Conservation (phyloP, 345 rosid genomes). For the Camelina sativa region DNA sequence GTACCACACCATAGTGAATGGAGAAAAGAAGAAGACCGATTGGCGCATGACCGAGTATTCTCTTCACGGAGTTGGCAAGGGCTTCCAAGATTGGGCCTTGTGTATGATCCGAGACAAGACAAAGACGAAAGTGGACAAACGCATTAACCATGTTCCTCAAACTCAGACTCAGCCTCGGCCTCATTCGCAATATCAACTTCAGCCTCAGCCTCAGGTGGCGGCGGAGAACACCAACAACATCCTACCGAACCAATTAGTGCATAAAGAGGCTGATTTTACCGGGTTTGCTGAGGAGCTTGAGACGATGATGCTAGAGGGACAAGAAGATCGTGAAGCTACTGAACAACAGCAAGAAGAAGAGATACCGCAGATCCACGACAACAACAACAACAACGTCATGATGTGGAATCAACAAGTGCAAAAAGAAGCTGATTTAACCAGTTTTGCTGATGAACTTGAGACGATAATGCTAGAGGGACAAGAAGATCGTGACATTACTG, state of each 20-base stretch:
- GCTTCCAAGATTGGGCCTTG: constrained; percentile 17
- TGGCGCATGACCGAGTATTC: constrained; percentile 13
- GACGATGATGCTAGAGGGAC: background rate
- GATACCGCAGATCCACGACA: background rate
- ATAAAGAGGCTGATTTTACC: background rate
- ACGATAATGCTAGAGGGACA: background rate
- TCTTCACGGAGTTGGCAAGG: background rate
- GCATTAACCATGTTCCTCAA: background rate
- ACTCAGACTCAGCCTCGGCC: background rate
- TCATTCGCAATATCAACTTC: too few relatives aligned
- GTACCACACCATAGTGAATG: background rate
- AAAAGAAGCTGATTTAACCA: too few relatives aligned
- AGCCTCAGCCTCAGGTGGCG: background rate
- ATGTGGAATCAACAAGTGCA: too few relatives aligned
- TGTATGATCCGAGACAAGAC: background rate
- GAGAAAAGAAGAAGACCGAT: background rate
- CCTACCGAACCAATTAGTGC: background rate
- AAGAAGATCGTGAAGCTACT: background rate
- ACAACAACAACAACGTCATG: too few relatives aligned
- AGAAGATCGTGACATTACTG: background rate
- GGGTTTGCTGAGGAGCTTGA: background rate
- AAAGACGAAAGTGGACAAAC: background rate
- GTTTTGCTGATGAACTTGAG: too few relatives aligned
- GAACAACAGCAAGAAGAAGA: background rate
- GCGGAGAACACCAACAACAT: background rate